Base-by-base conservation (phyloP, 768 basidiomycete species). In the Xerocomus potaroensis region DNA sequence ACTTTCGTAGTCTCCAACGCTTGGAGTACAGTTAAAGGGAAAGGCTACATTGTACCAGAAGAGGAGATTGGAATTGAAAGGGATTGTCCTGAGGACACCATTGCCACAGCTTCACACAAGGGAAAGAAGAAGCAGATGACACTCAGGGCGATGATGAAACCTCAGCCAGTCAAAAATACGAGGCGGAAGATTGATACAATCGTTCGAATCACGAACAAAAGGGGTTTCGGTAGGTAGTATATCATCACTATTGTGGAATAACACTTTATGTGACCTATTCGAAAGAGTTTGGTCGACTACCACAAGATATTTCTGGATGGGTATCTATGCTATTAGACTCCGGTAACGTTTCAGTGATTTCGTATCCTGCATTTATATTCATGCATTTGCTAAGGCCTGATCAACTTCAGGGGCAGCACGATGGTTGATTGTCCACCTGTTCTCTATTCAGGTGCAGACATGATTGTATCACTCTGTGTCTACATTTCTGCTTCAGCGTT, bases 11-110 rank as follows among this genome's bases (percentile, higher is more conserved):
- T 88, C 19, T 74, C 76, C 18, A 83, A 86, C 56, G 87, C 85
- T 9, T 90, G 85, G 85, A 87, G 84, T 52, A 89, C 82, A 32
- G 83, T 77, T 12, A 83, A 78, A 40, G 87, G 87, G 2, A 79
- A 74, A 55, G 83, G 83, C 4, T 87, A 88, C 49, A 70, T 87
- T 30, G 80, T 80, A 49, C 49, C 68, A 18, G 77, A 78, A n/a
- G 87, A 89, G n/a, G 60, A 72, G 19, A 66, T 89, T 19, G 56
- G 59, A 38, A 69, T 88, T 9, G 75, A 79, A 55, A 74, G 84
- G 35, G 83, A 88, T 36, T 65, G 60, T 30, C 64, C 63, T 8
- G 69, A 74, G 3, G 70, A 71, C 18, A 35, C 49, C 24, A 40
- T 19, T 35, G 36, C 23, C 24, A 35, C 58, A 12, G 60, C 57